Percentiles rank a stretch among this genome's conserved stretches.
phyloP scores from a whole-genome alignment of 805 yeast species.

The Cyberlindnera americana region DNA sequence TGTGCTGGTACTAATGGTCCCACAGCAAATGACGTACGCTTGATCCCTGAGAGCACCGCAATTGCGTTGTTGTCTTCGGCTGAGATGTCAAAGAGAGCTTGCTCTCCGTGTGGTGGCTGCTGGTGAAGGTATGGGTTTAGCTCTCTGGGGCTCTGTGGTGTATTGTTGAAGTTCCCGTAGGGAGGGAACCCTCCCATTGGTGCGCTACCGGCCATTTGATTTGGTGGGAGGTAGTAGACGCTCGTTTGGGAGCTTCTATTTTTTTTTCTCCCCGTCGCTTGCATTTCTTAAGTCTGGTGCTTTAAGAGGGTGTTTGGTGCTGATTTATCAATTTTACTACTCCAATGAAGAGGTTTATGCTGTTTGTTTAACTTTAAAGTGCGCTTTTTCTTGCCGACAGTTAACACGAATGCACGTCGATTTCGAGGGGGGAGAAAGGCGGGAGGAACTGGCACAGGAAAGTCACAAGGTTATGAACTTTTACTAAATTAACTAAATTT shows the following conservation, averaged over 20 bases:
- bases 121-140: conserved; percentile 1
- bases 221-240: conserved; percentile 9
- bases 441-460: too few species aligned
- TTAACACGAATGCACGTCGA: too few species aligned
- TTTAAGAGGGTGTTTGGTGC: not conserved
- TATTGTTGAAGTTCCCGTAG: not conserved
- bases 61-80: conserved; percentile 1
- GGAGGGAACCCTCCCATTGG: not conserved
- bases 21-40: not conserved
- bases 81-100: not conserved
- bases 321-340: too few species aligned
- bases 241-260: conserved; percentile 8
- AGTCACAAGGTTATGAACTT: too few species aligned
- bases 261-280: not conserved
- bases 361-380: too few species aligned
- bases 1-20: not conserved
- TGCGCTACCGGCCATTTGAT: not conserved
- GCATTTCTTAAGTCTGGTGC: not conserved
- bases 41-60: not conserved
- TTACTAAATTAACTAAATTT: too few species aligned
- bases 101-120: too few species aligned
- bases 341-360: too few species aligned
- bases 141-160: conserved; percentile 1
- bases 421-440: too few species aligned
- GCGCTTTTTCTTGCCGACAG: too few species aligned